Base-by-base conservation (phyloP, 768 basidiomycete species). In the Pleurotus pulmonarius region DNA sequence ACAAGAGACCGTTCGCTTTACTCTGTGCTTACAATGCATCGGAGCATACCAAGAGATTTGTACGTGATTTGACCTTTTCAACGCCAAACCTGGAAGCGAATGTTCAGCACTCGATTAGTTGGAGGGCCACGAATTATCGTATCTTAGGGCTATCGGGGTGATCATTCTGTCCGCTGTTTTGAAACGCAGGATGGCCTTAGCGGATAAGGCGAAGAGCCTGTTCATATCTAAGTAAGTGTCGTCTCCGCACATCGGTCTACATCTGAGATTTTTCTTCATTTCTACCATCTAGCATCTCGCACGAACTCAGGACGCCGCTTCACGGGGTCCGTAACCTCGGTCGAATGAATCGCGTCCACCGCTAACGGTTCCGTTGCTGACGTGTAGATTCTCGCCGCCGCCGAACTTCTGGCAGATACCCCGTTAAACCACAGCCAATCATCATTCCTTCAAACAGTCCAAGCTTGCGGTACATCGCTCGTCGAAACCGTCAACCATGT, bases 401-500 rank as follows among this genome's bases (percentile, higher is more conserved):
- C 93, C 9, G 95, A 98, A 64, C 74, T 98, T n/a, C 76, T 98
- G 20, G 80, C 82, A 46, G 94, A 96, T 46, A 96, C 90, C 11
- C 65, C 79, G n/a, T 74, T 98, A 29, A 88, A 85, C 64, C 85
- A 89, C 46, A 85, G 86, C 11, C 95, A 98, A 68, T 67, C 75
- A 8, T 92, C 94, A 0, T 96, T 94, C 75, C 73, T 97, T 49
- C 90, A 94, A 65, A 97, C 95, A 0, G 91, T 97, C 1, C 90
- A 94, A 68, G 94, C 92, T 5, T 97, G 94, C 65, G 94, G 94
- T 12, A 95, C 89, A n/a, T 93, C 92, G 1, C 80, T 98, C 1
- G 92, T 95, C 41, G 95, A 98, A 74, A 96, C 94, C 0, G 94
- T 98, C 48, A 97, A 97, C 65, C 95, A 98, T 63, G 95, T 98